phyloP scores from a whole-genome alignment of 495 filamentous ascomycete genomes.

The Aspergillus diversus region DNA sequence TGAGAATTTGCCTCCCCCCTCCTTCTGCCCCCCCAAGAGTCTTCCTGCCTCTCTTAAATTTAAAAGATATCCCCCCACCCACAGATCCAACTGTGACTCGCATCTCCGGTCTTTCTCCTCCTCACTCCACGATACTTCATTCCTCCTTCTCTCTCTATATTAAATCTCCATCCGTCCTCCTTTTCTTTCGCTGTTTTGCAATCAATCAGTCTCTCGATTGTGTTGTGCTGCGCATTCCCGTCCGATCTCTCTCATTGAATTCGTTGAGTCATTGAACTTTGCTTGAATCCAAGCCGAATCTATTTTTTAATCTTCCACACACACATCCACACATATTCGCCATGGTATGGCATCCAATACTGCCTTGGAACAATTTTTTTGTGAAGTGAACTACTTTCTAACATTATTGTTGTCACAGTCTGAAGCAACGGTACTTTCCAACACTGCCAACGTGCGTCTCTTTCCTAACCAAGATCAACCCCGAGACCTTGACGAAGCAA shows the following conservation, averaged over 20 bases:
- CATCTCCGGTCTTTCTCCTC: constrained; percentile 26
- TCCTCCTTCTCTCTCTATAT: constrained; percentile 16
- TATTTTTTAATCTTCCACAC: constrained; percentile 23
- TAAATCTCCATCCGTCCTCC: constrained; percentile 18
- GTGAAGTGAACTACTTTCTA: constrained; percentile 5
- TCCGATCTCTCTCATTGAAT: constrained; percentile 13
- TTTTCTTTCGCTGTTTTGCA: constrained; percentile 14
- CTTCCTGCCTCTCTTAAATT: constrained; percentile 22
- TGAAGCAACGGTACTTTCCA: constrained; percentile 63
- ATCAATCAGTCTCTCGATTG: constrained; percentile 19
- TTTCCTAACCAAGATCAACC: constrained; percentile 31
- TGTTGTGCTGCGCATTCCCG: constrained; percentile 18
- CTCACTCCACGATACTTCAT: constrained; percentile 16
- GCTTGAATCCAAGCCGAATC: constrained; percentile 21
- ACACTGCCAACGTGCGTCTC: constrained; percentile 69
- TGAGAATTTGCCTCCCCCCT: constrained; percentile 8
- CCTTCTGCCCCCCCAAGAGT: constrained; percentile 17
- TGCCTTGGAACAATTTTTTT: neutral
- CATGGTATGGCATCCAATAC: constrained; percentile 17
- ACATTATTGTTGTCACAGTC: constrained; percentile 37
- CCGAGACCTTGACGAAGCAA: constrained; percentile 39
- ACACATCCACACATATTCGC: constrained; percentile 17
- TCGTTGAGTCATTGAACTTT: constrained; percentile 11
- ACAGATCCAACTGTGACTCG: constrained; percentile 21
- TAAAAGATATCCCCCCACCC: constrained; percentile 27